These are phyloP conservation scores for Salvia miltiorrhiza DNA, from an alignment of 257 asterid species.

Conservation along the genomic window DNA sequence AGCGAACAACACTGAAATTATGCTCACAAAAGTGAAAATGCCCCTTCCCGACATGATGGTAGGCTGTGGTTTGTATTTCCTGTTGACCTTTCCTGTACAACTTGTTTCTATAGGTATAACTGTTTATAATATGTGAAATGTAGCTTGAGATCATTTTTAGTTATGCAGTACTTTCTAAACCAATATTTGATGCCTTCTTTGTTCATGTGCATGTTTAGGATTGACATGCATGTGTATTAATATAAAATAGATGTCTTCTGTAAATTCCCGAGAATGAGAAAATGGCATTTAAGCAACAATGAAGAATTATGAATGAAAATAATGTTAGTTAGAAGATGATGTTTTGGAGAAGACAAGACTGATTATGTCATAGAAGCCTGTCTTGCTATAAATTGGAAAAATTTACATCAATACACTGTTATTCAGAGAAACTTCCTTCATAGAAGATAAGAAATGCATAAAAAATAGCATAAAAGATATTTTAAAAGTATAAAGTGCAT, in stretches of 20 bases:
- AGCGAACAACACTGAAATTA: slow-evolving; percentile 97
- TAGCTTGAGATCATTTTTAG: not conserved
- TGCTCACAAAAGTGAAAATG: slow-evolving; percentile 99
- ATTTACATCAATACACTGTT: too few relatives aligned
- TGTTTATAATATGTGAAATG: slow-evolving; percentile 1
- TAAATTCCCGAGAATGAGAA: slow-evolving; percentile 3
- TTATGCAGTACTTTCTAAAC: not conserved
- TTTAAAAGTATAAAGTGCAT: too few relatives aligned
- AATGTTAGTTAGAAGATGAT: slow-evolving; percentile 6
- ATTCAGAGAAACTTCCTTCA: too few relatives aligned
- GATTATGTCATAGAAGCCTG: too few relatives aligned
- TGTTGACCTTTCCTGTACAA: not conserved
- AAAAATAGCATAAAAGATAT: too few relatives aligned
- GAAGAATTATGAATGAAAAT: slow-evolving; percentile 3
- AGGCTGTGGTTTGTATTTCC: slow-evolving; percentile 30
- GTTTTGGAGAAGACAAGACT: too few relatives aligned
- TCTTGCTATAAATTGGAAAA: too few relatives aligned
- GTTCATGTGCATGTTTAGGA: slow-evolving; percentile 13
- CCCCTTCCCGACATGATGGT: slow-evolving; percentile 99
- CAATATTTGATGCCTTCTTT: slow-evolving; percentile 6
- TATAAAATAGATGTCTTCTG: slow-evolving; percentile 1
- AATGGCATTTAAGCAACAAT: slow-evolving; percentile 6
- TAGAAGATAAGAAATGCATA: too few relatives aligned
- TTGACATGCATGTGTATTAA: not conserved
- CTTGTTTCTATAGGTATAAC: not conserved